Evolutionary conservation across 2,329 filamentous ascomycete species (phyloP).

Genomic region (Sporothrix pallida): DNA sequence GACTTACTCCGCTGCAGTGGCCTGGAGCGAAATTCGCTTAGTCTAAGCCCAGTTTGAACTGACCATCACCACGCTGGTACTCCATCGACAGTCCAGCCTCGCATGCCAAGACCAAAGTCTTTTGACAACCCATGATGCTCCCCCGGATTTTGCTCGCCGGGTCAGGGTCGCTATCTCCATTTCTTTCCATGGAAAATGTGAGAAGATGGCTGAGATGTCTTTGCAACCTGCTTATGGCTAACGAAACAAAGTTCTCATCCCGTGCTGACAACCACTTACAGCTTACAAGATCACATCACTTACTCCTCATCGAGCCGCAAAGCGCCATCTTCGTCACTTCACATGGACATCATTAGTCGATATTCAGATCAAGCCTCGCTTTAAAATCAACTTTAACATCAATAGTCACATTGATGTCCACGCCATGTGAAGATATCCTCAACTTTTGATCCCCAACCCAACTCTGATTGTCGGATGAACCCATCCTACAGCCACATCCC

Average conservation of each 20-base stretch:
- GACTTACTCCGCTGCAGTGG: not conserved
- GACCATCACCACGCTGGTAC: not conserved
- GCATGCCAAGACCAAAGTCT: not conserved
- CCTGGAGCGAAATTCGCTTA: not conserved
- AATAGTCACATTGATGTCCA: not conserved
- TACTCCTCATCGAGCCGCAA: not conserved
- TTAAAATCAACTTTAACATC: not conserved
- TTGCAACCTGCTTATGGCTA: not conserved
- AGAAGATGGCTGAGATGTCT: not conserved
- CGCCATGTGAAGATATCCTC: not conserved
- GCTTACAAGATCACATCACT: not conserved
- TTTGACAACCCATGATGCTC: not conserved
- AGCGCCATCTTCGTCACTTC: not conserved
- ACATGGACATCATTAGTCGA: not conserved
- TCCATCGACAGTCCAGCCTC: constrained; percentile 6
- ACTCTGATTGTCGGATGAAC: not conserved
- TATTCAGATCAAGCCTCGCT: not conserved
- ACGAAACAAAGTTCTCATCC: not conserved
- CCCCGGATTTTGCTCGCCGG: not conserved
- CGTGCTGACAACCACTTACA: not conserved
- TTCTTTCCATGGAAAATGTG: not conserved
- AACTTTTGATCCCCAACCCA: too few relatives aligned
- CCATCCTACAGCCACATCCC: not conserved
- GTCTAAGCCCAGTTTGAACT: not conserved
- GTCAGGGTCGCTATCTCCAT: not conserved